These are phyloP conservation scores for Sabuloglossum arenarium DNA, from an alignment of 495 filamentous ascomycete genomes.

Conservation along the genomic window DNA sequence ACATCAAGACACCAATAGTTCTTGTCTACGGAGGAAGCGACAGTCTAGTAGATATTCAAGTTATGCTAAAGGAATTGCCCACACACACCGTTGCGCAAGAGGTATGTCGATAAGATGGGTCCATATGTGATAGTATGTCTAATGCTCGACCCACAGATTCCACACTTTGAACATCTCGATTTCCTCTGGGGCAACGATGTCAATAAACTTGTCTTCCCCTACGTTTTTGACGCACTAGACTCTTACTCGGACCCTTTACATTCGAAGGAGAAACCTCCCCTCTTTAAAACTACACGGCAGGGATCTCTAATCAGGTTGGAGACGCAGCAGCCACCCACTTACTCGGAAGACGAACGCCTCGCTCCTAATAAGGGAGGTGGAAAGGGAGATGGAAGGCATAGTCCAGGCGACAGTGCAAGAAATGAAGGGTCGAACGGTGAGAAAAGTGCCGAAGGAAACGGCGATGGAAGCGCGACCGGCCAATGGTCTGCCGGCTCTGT, in stretches of 20 bases:
- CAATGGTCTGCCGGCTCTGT: neutral
- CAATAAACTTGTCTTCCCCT: constrained; percentile 61
- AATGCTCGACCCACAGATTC: constrained; percentile 22
- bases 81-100: constrained; percentile 61
- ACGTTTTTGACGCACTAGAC: constrained; percentile 75
- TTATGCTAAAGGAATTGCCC: constrained; percentile 79
- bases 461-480: neutral
- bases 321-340: neutral
- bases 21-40: constrained; percentile 85
- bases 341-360: neutral
- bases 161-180: constrained; percentile 89
- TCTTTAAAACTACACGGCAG: neutral
- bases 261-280: neutral
- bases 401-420: neutral
- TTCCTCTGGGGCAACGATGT: constrained; percentile 91
- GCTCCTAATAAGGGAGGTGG: neutral
- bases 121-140: neutral
- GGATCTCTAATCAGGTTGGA: neutral
- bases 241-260: neutral
- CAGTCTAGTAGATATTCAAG: constrained; percentile 81
- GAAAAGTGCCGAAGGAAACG: neutral
- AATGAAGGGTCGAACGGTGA: neutral
- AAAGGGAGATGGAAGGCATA: neutral
- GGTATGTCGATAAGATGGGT: constrained; percentile 1
- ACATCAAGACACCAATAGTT: constrained; percentile 90